These are phyloP conservation scores for Encephalitozoon intestinalis DNA, from an alignment of 371 early-diverging fungal genomes.

Conservation along the genomic window DNA sequence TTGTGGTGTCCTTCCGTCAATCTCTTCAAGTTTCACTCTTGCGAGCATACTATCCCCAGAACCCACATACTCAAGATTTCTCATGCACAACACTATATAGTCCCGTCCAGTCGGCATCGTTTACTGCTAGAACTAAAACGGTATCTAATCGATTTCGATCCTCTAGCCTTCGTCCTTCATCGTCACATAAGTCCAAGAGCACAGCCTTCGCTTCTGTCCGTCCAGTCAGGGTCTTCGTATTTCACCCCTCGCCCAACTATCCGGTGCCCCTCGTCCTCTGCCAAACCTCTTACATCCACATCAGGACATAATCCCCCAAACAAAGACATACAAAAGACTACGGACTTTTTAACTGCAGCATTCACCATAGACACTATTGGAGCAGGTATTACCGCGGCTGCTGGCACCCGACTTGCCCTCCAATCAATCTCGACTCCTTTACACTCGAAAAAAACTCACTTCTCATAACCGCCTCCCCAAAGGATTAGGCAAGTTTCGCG, in stretches of 20 bases:
- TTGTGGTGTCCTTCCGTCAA: slow-evolving; percentile 52
- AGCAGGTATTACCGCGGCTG: slow-evolving; percentile 46
- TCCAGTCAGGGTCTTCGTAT: slow-evolving; percentile 64
- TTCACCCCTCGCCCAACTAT: slow-evolving; percentile 43
- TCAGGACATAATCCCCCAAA: background rate
- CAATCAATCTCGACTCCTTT: slow-evolving; percentile 1
- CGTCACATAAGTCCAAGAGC: slow-evolving; percentile 66
- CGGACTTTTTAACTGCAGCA: slow-evolving; percentile 50
- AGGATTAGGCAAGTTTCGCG: slow-evolving; percentile 43
- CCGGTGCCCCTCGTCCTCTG: slow-evolving; percentile 20
- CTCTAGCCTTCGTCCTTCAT: slow-evolving; percentile 69
- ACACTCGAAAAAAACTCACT: background rate
- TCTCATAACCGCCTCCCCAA: slow-evolving; percentile 40
- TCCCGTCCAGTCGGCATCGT: slow-evolving; percentile 67
- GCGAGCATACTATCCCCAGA: slow-evolving; percentile 51
- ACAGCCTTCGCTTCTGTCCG: slow-evolving; percentile 59
- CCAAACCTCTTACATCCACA: background rate
- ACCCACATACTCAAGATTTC: slow-evolving; percentile 38
- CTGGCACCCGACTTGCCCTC: slow-evolving; percentile 49
- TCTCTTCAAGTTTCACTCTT: slow-evolving; percentile 47
- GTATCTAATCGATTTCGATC: slow-evolving; percentile 69
- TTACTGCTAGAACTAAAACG: slow-evolving; percentile 69
- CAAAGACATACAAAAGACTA: slow-evolving; percentile 24
- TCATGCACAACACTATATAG: slow-evolving; percentile 43
- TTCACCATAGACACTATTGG: slow-evolving; percentile 38